Percentiles rank a stretch among this genome's conserved stretches.
These are phyloP conservation scores for Allomyces arbusculus DNA, from an alignment of 192 early-diverging fungal genomes.

Conservation along the genomic window DNA sequence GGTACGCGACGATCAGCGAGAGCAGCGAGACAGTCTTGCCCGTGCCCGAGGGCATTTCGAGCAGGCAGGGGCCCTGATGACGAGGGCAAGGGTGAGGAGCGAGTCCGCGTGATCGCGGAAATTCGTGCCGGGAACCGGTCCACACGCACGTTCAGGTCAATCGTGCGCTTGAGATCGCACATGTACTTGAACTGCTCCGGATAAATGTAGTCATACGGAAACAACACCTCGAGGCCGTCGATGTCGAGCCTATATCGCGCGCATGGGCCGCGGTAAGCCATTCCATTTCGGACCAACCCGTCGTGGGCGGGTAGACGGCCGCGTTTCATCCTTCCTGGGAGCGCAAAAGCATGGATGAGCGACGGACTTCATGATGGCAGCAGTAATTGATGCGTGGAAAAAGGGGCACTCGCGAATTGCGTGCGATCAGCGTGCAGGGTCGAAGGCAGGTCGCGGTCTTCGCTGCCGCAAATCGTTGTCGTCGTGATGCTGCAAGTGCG, in stretches of 20 bases:
- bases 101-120: background rate
- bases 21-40: conserved; percentile 94
- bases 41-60: conserved; percentile 99
- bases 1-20: conserved; percentile 89
- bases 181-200: conserved; percentile 99
- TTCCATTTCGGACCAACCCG: no score
- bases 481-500: no score
- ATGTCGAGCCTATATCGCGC: conserved; percentile 23
- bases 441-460: no score
- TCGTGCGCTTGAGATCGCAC: conserved; percentile 75
- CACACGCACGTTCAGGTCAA: conserved; percentile 57
- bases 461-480: no score
- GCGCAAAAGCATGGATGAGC: no score
- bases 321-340: no score
- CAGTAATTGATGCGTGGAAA: no score
- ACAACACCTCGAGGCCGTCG: conserved; percentile 77
- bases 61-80: conserved; percentile 71
- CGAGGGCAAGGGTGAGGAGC: background rate
- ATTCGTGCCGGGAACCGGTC: background rate
- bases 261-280: no score
- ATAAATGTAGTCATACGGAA: conserved; percentile 98
- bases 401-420: no score
- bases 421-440: no score
- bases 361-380: no score
- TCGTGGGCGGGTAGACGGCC: no score